Base-by-base conservation (phyloP, 768 basidiomycete genomes). In the Termitomyces sp. region DNA sequence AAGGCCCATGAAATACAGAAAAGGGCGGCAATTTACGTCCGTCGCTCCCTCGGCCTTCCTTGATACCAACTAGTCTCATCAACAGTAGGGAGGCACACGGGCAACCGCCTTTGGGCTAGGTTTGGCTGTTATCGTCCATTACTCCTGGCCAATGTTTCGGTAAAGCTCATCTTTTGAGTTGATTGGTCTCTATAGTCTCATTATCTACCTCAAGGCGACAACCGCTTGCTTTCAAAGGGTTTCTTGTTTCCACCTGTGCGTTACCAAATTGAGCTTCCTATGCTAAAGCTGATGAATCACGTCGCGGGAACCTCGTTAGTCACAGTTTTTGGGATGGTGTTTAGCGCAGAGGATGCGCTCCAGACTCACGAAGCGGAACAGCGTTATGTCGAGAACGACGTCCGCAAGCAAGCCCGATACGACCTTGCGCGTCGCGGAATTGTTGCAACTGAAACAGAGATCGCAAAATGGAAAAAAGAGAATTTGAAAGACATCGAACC, bases 401-500 rank as follows among this genome's bases (percentile, higher is more conserved):
- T 94, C 39, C 84, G 93, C 37, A 79, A 83, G 52, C 79, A 90
- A 69, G 93, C 93, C 10, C 79, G 88, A 42, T 75, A 87, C 34
- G 91, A 91, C 55, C 80, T 95, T 47, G 84, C 87, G 18, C 79
- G 84, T 39, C 82, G 83, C 59, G 93, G 93, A 26, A 75, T 89
- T 44, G 81, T 95, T 53, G 84, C 85, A 2, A 93, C 92, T 7
- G 93, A 95, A 71, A 84, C 88, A 9, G 91, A 89, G 61, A 94
- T 95, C 33, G 78, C 84, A 33, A 85, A 84, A 68, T 95, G 93
- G 93, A 87, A 82, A 67, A 81, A 76, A 56, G 71, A 69, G 32
- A 69, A 63, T 55, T 40, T 59, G 14, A 52, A 61, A 43, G 34
- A 34, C 14, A 61, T 48, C 7, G 50, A 59, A 36, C 32, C 26